Percentiles rank a stretch among this genome's conserved stretches.
phyloP scores from a whole-genome alignment of 176 grass and related monocot genomes.

The Triticum urartu region DNA sequence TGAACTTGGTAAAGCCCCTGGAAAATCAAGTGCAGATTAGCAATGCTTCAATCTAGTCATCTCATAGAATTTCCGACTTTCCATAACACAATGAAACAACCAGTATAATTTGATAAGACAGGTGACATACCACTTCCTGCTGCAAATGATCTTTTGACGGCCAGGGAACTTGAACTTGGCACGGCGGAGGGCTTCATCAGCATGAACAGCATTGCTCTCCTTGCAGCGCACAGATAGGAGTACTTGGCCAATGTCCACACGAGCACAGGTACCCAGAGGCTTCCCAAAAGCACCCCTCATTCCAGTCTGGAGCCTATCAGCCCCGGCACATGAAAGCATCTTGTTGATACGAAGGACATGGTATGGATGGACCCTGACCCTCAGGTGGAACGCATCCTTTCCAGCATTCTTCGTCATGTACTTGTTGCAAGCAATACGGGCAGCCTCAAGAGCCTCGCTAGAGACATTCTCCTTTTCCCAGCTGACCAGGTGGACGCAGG shows the following conservation, averaged over 20 bases:
- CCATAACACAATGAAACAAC: neutral
- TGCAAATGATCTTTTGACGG: conserved; percentile 37
- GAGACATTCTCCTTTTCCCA: conserved; percentile 46
- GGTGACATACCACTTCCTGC: conserved; percentile 28
- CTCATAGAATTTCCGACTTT: neutral
- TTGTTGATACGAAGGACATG: conserved; percentile 58
- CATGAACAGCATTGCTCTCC: conserved; percentile 38
- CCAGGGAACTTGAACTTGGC: conserved; percentile 58
- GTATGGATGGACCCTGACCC: conserved; percentile 46
- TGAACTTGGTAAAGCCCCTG: conserved; percentile 42
- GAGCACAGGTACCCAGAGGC: conserved; percentile 47
- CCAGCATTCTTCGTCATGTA: conserved; percentile 51
- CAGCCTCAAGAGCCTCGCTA: conserved; percentile 44
- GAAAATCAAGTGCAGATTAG: neutral
- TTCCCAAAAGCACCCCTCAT: conserved; percentile 57
- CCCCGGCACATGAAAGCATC: conserved; percentile 54
- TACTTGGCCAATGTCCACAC: conserved; percentile 45
- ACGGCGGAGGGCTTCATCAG: conserved; percentile 36
- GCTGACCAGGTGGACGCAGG: conserved; percentile 30
- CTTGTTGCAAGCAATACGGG: conserved; percentile 56
- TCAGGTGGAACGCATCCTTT: conserved; percentile 50
- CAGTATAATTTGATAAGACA: neutral
- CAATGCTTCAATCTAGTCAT: neutral
- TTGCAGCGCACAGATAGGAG: conserved; percentile 48
- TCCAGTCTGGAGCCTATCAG: conserved; percentile 50